These are phyloP conservation scores for Xylariales sp. DNA, from an alignment of 2,329 filamentous ascomycete genomes.

Conservation along the genomic window DNA sequence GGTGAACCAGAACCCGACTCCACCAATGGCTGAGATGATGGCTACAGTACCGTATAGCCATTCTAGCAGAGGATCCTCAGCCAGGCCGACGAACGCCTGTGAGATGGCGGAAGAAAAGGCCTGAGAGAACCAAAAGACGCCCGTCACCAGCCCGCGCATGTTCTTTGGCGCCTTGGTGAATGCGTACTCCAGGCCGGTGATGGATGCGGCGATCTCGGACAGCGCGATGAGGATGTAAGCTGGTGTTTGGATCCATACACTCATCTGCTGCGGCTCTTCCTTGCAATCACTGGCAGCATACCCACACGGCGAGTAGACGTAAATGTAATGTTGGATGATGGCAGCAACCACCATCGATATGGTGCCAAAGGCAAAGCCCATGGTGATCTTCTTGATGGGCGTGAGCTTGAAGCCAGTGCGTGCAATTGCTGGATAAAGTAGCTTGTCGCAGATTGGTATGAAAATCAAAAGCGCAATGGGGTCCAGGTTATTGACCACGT, in stretches of 20 bases:
- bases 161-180: constrained; percentile 72
- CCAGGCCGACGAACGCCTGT: constrained; percentile 55
- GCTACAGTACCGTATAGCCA: constrained; percentile 71
- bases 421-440: constrained; percentile 65
- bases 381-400: constrained; percentile 70
- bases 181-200: constrained; percentile 65
- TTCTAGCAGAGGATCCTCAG: constrained; percentile 60
- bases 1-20: constrained; percentile 64
- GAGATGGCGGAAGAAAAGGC: constrained; percentile 65
- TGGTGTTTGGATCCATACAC: constrained; percentile 56
- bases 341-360: constrained; percentile 56
- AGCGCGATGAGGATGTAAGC: constrained; percentile 45
- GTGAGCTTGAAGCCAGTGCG: constrained; percentile 61
- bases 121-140: constrained; percentile 63
- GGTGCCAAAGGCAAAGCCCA: constrained; percentile 63
- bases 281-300: constrained; percentile 41
- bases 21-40: constrained; percentile 57
- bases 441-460: constrained; percentile 65
- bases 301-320: constrained; percentile 58
- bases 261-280: constrained; percentile 40
- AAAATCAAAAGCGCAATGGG: constrained; percentile 72
- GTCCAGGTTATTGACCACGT: constrained; percentile 71
- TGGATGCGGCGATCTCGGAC: constrained; percentile 45
- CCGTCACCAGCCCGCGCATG: constrained; percentile 69
- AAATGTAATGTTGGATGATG: constrained; percentile 59